Conservation (phyloP, 345 rosid species). For the Raphanus sativus region DNA sequence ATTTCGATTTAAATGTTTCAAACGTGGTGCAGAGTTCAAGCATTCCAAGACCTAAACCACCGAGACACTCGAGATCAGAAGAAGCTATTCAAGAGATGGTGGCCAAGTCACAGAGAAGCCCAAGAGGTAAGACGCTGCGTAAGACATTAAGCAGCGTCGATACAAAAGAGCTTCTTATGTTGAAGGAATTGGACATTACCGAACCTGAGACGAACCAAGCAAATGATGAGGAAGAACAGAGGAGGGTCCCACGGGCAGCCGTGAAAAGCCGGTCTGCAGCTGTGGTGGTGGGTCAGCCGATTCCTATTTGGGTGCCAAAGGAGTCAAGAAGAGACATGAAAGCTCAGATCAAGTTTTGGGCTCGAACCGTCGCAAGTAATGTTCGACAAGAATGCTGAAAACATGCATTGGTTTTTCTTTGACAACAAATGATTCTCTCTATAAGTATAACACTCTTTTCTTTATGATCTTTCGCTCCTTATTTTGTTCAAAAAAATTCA, state of each 20-base stretch:
- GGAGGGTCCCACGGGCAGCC: slow-evolving; percentile 2
- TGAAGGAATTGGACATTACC: slow-evolving; percentile 48
- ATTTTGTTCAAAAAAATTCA: background rate
- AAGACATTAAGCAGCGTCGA: slow-evolving; percentile 54
- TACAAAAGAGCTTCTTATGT: slow-evolving; percentile 45
- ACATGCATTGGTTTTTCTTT: background rate
- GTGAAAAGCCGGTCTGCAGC: slow-evolving; percentile 43
- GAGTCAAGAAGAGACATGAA: slow-evolving; percentile 55
- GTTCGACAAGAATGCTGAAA: slow-evolving; percentile 51
- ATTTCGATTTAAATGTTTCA: background rate
- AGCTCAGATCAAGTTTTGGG: slow-evolving; percentile 71
- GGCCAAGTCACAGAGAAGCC: background rate
- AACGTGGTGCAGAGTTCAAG: slow-evolving; percentile 23
- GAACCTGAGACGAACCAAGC: slow-evolving; percentile 41
- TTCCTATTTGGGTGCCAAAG: slow-evolving; percentile 47
- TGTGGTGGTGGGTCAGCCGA: slow-evolving; percentile 42
- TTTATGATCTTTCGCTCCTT: slow-evolving; percentile 9
- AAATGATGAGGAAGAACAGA: slow-evolving; percentile 28
- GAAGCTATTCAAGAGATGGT: slow-evolving; percentile 29
- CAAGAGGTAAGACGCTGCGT: slow-evolving; percentile 22
- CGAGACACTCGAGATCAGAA: slow-evolving; percentile 46
- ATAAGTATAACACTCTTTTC: background rate
- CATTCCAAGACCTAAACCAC: slow-evolving; percentile 46
- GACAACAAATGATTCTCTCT: slow-evolving; percentile 9
- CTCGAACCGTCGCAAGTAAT: slow-evolving; percentile 70